Evolutionary conservation across 257 asterid genomes (phyloP).

Genomic region (Fraxinus pennsylvanica): DNA sequence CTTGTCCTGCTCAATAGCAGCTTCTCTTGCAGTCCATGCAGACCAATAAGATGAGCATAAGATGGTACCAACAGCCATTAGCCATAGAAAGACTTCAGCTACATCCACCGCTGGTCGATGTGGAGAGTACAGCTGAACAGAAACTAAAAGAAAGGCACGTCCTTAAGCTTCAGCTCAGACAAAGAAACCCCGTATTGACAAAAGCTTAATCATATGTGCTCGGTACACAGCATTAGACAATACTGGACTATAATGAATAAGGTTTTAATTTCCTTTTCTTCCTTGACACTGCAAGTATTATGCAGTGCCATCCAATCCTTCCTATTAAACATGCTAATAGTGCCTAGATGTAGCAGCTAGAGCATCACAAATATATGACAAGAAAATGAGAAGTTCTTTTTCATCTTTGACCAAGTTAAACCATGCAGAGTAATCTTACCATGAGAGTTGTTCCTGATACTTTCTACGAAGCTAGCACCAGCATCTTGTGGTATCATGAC

Average conservation of each 20-base stretch:
- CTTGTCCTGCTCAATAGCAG: conserved; percentile 79
- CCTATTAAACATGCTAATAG: background rate
- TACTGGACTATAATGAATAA: background rate
- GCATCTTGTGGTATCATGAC: conserved; percentile 97
- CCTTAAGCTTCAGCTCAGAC: conserved; percentile 20
- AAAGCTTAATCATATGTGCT: background rate
- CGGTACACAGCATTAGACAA: background rate
- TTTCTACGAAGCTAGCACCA: conserved; percentile 60
- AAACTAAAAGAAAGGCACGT: conserved; percentile 53
- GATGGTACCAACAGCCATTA: conserved; percentile 91
- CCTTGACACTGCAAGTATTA: background rate
- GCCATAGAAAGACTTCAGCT: conserved; percentile 93
- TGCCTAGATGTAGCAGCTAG: background rate
- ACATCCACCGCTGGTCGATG: conserved; percentile 81
- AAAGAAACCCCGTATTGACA: conserved; percentile 8
- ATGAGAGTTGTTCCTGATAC: conserved; percentile 48
- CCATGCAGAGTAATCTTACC: conserved; percentile 47
- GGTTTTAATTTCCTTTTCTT: background rate
- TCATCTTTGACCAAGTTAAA: conserved; percentile 5
- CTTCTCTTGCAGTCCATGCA: conserved; percentile 92
- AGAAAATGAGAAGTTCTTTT: background rate
- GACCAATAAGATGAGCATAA: conserved; percentile 92
- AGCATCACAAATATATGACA: background rate
- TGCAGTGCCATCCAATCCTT: background rate
- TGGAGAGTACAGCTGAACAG: conserved; percentile 89